Evolutionary conservation across 768 basidiomycete genomes (phyloP), one percentile per base, ranked within the genome.

Genomic region (Leccinellum albellum): DNA sequence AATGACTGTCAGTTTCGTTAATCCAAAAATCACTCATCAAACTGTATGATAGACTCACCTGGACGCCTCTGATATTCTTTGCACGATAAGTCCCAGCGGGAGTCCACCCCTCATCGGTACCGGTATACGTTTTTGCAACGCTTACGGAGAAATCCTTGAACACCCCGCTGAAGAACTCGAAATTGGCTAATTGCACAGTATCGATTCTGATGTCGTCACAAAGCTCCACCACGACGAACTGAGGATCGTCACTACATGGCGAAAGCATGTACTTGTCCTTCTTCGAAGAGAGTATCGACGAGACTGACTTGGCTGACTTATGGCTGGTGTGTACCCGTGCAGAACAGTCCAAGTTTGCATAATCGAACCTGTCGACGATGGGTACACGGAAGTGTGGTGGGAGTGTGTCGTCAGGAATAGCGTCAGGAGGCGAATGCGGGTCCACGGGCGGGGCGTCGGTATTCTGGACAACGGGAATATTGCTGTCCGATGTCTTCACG

Each of bases 171-270:
- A 98, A 99, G 76, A 98, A 98, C 75, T 99, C 96, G 68, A 91
- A 97, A 68, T 98, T 96, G 57, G 94, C 95, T 17, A 99, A 76
- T 70, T 98, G 94, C 46, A 98, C 87, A 0, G 94, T 96, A 70
- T 98, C 96, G 65, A 98, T 94, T 46, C 92, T 78, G 60, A 99
- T 94, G 70, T 98, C 97, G 62, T 98, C 96, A 75, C 97, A 99
- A 15, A 98, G 83, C 72, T 99, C 97, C 46, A 98, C 88, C 32
- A 97, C 86, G 32, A 98, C 88, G 73, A 87, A 98, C 62, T 90
- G 86, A 6, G 75, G 69, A 59, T 70, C 51, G 12, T 78, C 74
- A 15, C 77, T 76, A 66, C 97, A 99, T 0, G 95, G 96, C 54
- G 89, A 92, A 63, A 98, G 87, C 97, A 98, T 96, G 78, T 98